These are phyloP conservation scores for Backusella westeae DNA, from an alignment of 192 early-diverging fungal species.

Conservation along the genomic window DNA sequence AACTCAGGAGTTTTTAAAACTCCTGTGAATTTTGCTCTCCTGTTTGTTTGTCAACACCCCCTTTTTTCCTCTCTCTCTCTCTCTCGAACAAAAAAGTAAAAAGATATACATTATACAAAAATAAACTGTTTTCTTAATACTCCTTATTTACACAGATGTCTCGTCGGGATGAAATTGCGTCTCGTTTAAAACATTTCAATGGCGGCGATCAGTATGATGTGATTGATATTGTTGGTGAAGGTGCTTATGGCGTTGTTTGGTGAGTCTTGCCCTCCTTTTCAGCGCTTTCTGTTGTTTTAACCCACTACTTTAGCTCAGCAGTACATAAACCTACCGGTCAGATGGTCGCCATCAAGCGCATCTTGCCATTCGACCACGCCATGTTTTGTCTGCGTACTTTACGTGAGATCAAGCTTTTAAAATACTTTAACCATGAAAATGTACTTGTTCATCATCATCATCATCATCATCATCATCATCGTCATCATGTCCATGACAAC, in stretches of 20 bases:
- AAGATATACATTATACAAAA: constrained; percentile 2
- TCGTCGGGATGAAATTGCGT: constrained; percentile 31
- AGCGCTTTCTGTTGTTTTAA: no score
- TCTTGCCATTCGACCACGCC: constrained; percentile 81
- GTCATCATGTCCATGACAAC: not conserved
- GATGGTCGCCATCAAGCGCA: constrained; percentile 92
- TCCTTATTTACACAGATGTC: constrained; percentile 7
- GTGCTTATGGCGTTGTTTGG: constrained; percentile 94
- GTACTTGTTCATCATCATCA: constrained; percentile 37
- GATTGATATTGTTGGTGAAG: constrained; percentile 84
- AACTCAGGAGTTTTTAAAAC: constrained; percentile 4
- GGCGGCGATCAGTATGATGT: constrained; percentile 83
- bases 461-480: not conserved
- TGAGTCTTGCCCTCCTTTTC: constrained; percentile 38
- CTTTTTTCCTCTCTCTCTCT: not conserved
- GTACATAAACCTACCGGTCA: constrained; percentile 76
- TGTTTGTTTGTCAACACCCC: not conserved
- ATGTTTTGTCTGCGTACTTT: constrained; percentile 83
- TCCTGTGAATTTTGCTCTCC: not conserved
- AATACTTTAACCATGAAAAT: constrained; percentile 85
- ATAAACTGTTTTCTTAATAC: not conserved
- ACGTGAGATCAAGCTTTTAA: constrained; percentile 82
- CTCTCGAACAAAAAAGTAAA: constrained; percentile 1
- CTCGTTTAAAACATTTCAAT: constrained; percentile 62
- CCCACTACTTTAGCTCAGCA: constrained; percentile 58